Conservation (phyloP, 23 red algal genomes). For the Gracilaria gracilis region DNA sequence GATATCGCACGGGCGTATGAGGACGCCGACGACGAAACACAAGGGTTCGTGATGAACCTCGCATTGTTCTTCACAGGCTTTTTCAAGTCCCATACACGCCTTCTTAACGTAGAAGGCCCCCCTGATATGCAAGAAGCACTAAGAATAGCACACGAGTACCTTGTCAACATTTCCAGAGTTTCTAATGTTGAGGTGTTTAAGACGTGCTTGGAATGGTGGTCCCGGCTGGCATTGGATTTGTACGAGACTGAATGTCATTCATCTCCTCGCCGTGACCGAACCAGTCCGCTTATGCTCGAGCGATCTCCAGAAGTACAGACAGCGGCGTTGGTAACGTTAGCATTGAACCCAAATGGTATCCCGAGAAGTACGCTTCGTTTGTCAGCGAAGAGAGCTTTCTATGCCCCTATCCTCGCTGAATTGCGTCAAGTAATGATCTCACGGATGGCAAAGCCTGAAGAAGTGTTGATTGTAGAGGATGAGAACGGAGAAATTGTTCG, state of each 20-base stretch:
- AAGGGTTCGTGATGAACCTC: slow-evolving; percentile 93
- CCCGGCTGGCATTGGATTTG: slow-evolving; percentile 75
- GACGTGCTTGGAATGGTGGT: slow-evolving; percentile 98
- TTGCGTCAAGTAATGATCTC: slow-evolving; percentile 92
- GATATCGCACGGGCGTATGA: slow-evolving; percentile 89
- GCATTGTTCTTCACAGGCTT: slow-evolving; percentile 98
- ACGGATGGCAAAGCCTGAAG: slow-evolving; percentile 98
- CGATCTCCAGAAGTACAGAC: slow-evolving; percentile 27
- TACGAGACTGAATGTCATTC: slow-evolving; percentile 75
- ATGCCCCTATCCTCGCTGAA: slow-evolving; percentile 71
- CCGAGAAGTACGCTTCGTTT: slow-evolving; percentile 12
- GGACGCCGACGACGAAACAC: slow-evolving; percentile 75
- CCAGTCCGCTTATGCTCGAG: slow-evolving; percentile 19
- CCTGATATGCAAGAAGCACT: slow-evolving; percentile 75
- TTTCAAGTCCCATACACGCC: slow-evolving; percentile 77
- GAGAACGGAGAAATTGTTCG: slow-evolving; percentile 99
- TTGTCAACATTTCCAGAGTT: slow-evolving; percentile 91
- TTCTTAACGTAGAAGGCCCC: slow-evolving; percentile 72
- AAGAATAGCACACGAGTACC: slow-evolving; percentile 76
- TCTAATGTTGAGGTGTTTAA: slow-evolving; percentile 97
- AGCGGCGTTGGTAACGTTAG: slow-evolving; percentile 4
- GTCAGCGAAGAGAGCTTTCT: slow-evolving; percentile 62
- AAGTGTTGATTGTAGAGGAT: slow-evolving; percentile 99
- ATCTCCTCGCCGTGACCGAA: slow-evolving; percentile 10
- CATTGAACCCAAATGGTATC: slow-evolving; percentile 9